Base-by-base conservation (phyloP, 2,329 filamentous ascomycete genomes). In the Sporothrix luriei region DNA sequence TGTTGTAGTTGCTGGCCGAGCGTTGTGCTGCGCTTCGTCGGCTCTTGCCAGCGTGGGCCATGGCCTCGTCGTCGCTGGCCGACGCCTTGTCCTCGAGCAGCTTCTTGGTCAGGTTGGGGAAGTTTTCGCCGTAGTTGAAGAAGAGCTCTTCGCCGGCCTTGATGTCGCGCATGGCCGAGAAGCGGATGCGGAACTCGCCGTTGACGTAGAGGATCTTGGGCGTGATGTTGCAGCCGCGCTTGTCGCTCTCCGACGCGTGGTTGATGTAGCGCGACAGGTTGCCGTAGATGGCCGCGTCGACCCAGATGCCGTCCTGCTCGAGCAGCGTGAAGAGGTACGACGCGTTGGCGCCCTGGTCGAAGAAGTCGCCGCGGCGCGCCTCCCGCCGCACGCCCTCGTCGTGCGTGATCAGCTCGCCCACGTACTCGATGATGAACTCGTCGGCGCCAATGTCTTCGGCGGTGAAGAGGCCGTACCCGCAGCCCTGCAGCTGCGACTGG, bases 241-340 rank as follows among this genome's bases (percentile, higher is more conserved):
- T 81, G 71, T 83, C 80, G 57, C 78, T 77, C 62, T 83, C 82
- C 1, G 84, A 83, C 16, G 90, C 89, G 74, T 94, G 91, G 78
- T 96, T 95, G 77, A 95, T 92, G 79, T 93, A 95, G 4, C 92
- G 88, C 61, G 90, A 89, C 73, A 94, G 88, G 77, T 94, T 95
- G 65, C 92, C 92, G 73, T 90, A 90, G 54, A 88, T 88, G 24
- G 90, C 91, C 7, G 89, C 89, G 76, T 95, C 92, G 21, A 95
- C 85, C 86, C 86, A 88, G 49, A 87, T 87, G 54, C 86, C 86
- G 73, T 88, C 86, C 24, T 85, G 81, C 70, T 88, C 86, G 19
- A 88, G 78, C 1, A 88, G 78, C 0, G 85, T 88, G 70, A 88
- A 88, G 43, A 88, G 81, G 69, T 88, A 92, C n/a, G 88, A 90